Base-by-base conservation (phyloP, 345 rosid genomes). In the Syzygium grande region DNA sequence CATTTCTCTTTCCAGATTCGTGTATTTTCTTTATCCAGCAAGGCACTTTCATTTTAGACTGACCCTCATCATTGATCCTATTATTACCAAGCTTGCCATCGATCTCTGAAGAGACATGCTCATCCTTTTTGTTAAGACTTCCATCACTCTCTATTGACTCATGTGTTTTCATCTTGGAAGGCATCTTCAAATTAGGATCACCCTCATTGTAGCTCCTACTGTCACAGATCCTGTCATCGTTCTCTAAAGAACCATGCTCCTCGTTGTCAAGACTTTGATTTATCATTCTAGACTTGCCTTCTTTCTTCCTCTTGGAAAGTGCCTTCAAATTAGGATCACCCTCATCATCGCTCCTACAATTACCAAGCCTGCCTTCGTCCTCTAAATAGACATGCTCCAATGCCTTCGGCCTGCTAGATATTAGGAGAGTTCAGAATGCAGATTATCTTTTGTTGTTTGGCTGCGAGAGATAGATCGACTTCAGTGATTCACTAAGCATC, bases 361-460 rank as follows among this genome's bases (percentile, higher is more conserved):
- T 87, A 87, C 92, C 85, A 85, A 88, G 58, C 52, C 83, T 93
- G 68, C 30, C 68, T 27, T 27, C 30, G 27, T 59, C 16, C 68
- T 27, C 68, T 27, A 11, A 27, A 59, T 6, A 27, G 30, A 14
- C 68, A 59, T 59, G 0, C 78, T 96, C 97, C 43, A 85, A n/a
- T 79, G 98, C 95, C 88, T 88, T 94, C 19, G 97, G 99, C 88
- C 99, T 97, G 88, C 87, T 41, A 51, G 23, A 59, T 16, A 17
- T 17, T 27, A 27, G 30, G 10, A 12, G 61, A 59, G 68, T n/a
- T 34, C 34, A 52, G 49, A 27, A 29, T 34, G 12, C 52, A 41
- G 21, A n/a, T 83, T 14, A 22, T 23, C 6, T 15, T 13, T 83
- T 52, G 30, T 49, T 83, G 30, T 83, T 52, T 0, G 27, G n/a